Conservation (phyloP, 805 yeast genomes). For the Yueomyces sp. region DNA sequence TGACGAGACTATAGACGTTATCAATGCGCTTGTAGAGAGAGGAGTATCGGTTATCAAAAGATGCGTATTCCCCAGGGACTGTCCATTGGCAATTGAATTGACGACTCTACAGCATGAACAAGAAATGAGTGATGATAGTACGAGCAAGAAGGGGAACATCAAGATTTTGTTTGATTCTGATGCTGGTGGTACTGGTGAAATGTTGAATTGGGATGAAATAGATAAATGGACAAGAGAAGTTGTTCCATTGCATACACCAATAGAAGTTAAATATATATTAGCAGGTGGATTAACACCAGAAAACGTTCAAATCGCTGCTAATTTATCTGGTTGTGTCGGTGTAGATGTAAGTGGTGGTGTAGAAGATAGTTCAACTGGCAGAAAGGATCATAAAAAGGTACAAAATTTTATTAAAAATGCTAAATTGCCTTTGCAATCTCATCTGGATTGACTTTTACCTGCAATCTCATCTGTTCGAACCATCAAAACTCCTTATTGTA, state of each 20-base stretch:
- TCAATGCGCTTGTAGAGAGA: slow-evolving; percentile 23
- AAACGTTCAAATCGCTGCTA: slow-evolving; percentile 48
- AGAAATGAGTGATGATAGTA: neutral
- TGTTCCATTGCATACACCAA: neutral
- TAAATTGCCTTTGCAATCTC: slow-evolving; percentile 6
- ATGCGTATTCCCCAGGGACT: slow-evolving; percentile 45
- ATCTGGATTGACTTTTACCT: no score
- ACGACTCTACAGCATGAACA: neutral
- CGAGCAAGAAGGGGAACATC: neutral
- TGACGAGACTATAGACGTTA: slow-evolving; percentile 31
- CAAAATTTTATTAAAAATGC: slow-evolving; percentile 43
- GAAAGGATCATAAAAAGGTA: slow-evolving; percentile 58
- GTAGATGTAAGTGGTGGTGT: slow-evolving; percentile 96
- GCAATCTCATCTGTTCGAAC: no score
- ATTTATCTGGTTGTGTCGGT: slow-evolving; percentile 52
- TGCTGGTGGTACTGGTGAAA: slow-evolving; percentile 80
- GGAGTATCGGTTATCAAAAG: slow-evolving; percentile 55
- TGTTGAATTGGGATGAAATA: slow-evolving; percentile 58
- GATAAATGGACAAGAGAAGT: slow-evolving; percentile 25
- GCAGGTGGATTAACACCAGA: slow-evolving; percentile 86
- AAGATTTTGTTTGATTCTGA: slow-evolving; percentile 69
- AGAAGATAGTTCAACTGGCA: slow-evolving; percentile 48
- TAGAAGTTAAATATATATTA: slow-evolving; percentile 34
- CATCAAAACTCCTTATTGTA: no score
- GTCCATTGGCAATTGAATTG: slow-evolving; percentile 8